These are phyloP conservation scores for Boletus bicolor DNA, from an alignment of 768 basidiomycete species.

Conservation along the genomic window DNA sequence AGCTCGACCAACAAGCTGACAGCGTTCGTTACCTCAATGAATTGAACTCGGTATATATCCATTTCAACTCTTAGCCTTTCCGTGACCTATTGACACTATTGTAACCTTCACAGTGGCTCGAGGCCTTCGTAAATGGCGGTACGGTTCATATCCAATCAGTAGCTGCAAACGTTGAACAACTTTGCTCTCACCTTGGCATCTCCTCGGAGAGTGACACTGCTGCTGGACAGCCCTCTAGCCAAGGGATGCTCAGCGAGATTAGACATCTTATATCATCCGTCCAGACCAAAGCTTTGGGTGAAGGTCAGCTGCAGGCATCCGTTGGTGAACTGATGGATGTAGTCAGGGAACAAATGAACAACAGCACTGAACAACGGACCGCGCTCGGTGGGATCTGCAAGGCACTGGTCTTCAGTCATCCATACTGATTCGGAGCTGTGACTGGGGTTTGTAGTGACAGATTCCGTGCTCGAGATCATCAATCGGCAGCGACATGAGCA, in stretches of 20 bases:
- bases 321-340: constrained; percentile 37
- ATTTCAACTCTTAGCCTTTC: background rate
- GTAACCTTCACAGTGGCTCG: constrained; percentile 61
- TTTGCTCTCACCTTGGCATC: constrained; percentile 54
- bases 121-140: constrained; percentile 76
- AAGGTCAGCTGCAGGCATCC: constrained; percentile 31
- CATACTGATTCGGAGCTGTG: constrained; percentile 7
- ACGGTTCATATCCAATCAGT: constrained; percentile 67
- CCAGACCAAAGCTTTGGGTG: constrained; percentile 30
- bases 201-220: constrained; percentile 18
- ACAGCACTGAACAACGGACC: constrained; percentile 39
- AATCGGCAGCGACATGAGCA: constrained; percentile 72
- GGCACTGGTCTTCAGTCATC: constrained; percentile 5
- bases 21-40: constrained; percentile 77
- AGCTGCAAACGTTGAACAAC: constrained; percentile 54
- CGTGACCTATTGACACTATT: background rate
- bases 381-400: constrained; percentile 33
- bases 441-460: constrained; percentile 42
- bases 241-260: constrained; percentile 36
- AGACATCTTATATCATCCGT: constrained; percentile 34
- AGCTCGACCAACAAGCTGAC: constrained; percentile 67
- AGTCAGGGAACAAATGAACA: constrained; percentile 40
- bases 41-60: constrained; percentile 55
- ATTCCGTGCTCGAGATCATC: constrained; percentile 58
- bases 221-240: constrained; percentile 7